A percentile compares a stretch with the other conserved stretches of the same genome.
phyloP scores from a whole-genome alignment of 208 protist species.

The Leishmania aethiopica region DNA sequence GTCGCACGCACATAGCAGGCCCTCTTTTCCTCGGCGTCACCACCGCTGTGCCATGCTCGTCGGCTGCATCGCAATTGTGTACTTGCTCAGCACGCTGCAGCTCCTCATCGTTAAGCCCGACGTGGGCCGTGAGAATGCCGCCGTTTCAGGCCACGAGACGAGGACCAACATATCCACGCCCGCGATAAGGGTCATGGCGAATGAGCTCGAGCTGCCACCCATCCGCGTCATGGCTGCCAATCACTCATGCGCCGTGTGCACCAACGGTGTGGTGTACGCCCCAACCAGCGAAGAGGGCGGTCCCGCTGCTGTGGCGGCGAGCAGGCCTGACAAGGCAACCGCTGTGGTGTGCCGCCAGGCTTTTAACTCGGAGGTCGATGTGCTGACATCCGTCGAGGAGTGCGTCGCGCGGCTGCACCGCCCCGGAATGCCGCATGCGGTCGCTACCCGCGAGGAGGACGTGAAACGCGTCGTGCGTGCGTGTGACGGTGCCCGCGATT shows the following conservation, averaged over 20 bases:
- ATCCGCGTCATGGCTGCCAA: neutral
- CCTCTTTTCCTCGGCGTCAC: too few species aligned
- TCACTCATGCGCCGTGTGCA: neutral
- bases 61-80: too few species aligned
- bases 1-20: too few species aligned
- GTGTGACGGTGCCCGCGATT: neutral
- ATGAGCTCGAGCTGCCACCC: neutral
- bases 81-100: too few species aligned
- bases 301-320: neutral
- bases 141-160: too few species aligned
- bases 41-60: too few species aligned
- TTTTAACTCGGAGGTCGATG: neutral
- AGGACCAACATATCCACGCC: neutral
- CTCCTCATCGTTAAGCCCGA: too few species aligned
- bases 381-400: neutral
- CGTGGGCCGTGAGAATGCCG: too few species aligned
- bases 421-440: neutral
- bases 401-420: slow-evolving; percentile 1
- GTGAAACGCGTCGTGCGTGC: slow-evolving; percentile 4
- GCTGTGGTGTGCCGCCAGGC: neutral
- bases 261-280: neutral
- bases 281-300: neutral
- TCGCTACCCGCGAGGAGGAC: neutral
- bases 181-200: neutral
- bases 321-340: neutral